phyloP scores from a whole-genome alignment of 305 asterid species.

The Plantago lanceolata region DNA sequence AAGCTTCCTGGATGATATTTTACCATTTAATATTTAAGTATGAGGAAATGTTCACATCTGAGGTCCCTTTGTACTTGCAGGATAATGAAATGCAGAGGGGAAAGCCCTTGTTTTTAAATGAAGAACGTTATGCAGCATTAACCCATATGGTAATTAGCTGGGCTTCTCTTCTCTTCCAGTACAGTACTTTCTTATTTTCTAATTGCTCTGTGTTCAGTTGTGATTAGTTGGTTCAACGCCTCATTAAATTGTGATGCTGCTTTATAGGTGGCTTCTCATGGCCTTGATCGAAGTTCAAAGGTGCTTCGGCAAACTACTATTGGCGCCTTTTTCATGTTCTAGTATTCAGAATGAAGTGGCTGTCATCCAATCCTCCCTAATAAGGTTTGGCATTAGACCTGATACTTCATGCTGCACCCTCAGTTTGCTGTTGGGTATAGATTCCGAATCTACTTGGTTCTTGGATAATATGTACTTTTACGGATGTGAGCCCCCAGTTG shows the following conservation, averaged over 20 bases:
- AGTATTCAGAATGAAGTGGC: conserved; percentile 37
- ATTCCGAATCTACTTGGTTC: too few relatives aligned
- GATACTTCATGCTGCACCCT: conserved; percentile 9
- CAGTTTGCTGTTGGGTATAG: not conserved
- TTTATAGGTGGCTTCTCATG: conserved; percentile 89
- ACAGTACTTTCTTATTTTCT: too few relatives aligned
- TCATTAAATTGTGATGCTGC: conserved; percentile 25
- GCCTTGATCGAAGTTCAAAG: conserved; percentile 90
- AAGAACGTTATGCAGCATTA: conserved; percentile 91
- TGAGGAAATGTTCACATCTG: conserved; percentile 16
- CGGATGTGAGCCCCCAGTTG: not conserved
- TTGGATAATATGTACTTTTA: too few relatives aligned
- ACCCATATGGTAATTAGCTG: conserved; percentile 74
- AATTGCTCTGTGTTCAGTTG: conserved; percentile 9
- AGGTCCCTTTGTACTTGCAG: conserved; percentile 40
- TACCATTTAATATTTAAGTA: not conserved
- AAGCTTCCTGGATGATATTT: not conserved
- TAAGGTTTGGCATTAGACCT: conserved; percentile 42
- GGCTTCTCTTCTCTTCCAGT: conserved; percentile 5
- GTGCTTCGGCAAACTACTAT: conserved; percentile 81
- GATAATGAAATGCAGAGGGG: conserved; percentile 83
- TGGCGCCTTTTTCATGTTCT: conserved; percentile 67
- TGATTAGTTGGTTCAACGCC: conserved; percentile 15
- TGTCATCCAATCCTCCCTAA: conserved; percentile 17
- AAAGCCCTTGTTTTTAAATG: conserved; percentile 79